phyloP scores from a whole-genome alignment of 306 rosid genomes.

The Cucurbita maxima region DNA sequence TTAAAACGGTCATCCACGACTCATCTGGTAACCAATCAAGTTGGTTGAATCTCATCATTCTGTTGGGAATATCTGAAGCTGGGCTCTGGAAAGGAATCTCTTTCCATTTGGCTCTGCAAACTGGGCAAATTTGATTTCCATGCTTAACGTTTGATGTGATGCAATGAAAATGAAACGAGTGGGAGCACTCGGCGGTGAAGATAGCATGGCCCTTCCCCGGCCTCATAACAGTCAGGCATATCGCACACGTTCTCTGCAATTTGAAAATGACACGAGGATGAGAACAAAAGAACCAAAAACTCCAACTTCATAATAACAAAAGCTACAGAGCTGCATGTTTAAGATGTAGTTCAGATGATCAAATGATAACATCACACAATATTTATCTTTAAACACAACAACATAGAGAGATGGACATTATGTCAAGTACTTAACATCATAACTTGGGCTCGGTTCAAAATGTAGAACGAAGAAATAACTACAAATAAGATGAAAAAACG shows the following conservation, averaged over 20 bases:
- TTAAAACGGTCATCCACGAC: neutral
- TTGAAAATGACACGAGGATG: neutral
- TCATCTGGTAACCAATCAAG: conserved; percentile 7
- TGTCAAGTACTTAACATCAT: neutral
- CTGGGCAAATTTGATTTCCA: conserved; percentile 10
- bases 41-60: conserved; percentile 1
- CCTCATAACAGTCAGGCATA: conserved; percentile 7
- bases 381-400: neutral
- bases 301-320: neutral
- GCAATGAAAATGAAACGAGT: conserved; percentile 12
- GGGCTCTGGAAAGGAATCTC: conserved; percentile 12
- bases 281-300: neutral
- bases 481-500: neutral
- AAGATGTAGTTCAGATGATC: neutral
- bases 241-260: conserved; percentile 6
- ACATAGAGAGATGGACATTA: neutral
- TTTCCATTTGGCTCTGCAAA: conserved; percentile 16
- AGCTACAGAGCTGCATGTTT: neutral
- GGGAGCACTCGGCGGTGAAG: conserved; percentile 15
- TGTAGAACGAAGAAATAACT: neutral
- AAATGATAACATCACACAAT: neutral
- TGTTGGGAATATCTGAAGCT: conserved; percentile 1
- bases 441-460: neutral
- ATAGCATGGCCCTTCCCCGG: conserved; percentile 14
- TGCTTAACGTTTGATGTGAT: conserved; percentile 13